Percentiles rank a stretch among this genome's conserved stretches.
These are phyloP conservation scores for Fusarium veterinarium DNA, from an alignment of 2,329 filamentous ascomycete species.

Conservation along the genomic window DNA sequence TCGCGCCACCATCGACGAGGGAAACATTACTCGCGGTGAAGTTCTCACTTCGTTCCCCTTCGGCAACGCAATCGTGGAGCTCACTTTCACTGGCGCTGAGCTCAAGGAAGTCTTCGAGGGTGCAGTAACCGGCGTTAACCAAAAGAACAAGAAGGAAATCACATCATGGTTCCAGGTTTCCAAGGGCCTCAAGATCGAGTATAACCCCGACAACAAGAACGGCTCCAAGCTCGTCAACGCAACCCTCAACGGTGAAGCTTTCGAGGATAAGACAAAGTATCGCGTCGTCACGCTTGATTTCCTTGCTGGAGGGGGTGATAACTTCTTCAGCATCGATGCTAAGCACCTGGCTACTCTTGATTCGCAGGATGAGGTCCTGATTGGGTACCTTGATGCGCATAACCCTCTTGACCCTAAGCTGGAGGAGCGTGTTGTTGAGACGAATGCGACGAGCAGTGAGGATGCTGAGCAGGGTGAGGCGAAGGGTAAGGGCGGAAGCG, in stretches of 20 bases:
- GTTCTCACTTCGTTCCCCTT: slow-evolving; percentile 75
- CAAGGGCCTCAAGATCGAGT: slow-evolving; percentile 65
- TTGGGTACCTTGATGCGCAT: slow-evolving; percentile 60
- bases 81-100: slow-evolving; percentile 63
- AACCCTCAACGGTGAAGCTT: slow-evolving; percentile 59
- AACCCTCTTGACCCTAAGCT: slow-evolving; percentile 63
- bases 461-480: slow-evolving; percentile 19
- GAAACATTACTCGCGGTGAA: slow-evolving; percentile 71
- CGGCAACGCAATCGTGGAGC: slow-evolving; percentile 71
- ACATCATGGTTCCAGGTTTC: slow-evolving; percentile 72
- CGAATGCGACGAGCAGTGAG: slow-evolving; percentile 22
- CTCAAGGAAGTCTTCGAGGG: slow-evolving; percentile 70
- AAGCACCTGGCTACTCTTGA: slow-evolving; percentile 60
- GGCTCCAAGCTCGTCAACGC: slow-evolving; percentile 65
- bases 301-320: slow-evolving; percentile 71
- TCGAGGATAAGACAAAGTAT: slow-evolving; percentile 62
- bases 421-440: slow-evolving; percentile 53
- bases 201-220: slow-evolving; percentile 62
- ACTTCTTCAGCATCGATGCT: slow-evolving; percentile 59
- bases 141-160: slow-evolving; percentile 63
- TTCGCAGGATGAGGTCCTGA: slow-evolving; percentile 65
- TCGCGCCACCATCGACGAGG: slow-evolving; percentile 70
- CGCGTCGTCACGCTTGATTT: slow-evolving; percentile 72
- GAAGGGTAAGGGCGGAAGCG: slow-evolving; percentile 11
- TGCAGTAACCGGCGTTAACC: slow-evolving; percentile 64